Evolutionary conservation across 2,329 filamentous ascomycete genomes (phyloP).

Genomic region (Peltaster fructicola): DNA sequence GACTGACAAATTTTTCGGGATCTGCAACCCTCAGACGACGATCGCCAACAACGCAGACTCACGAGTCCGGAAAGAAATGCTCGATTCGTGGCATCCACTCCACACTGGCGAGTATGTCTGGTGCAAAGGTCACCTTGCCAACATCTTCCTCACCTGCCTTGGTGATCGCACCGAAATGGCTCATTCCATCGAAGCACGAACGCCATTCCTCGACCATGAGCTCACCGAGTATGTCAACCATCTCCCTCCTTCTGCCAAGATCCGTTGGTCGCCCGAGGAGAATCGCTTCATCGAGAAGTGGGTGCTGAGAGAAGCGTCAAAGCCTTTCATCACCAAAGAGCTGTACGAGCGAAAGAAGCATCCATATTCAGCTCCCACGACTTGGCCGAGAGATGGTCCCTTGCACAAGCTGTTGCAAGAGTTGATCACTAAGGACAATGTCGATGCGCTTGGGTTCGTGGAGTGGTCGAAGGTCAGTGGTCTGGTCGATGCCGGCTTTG

Average conservation of each 20-base stretch:
- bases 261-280: slow-evolving; percentile 14
- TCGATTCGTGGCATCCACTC: slow-evolving; percentile 23
- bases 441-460: slow-evolving; percentile 16
- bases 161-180: slow-evolving; percentile 31
- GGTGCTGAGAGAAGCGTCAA: slow-evolving; percentile 33
- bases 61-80: slow-evolving; percentile 14
- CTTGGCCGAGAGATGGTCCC: slow-evolving; percentile 25
- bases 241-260: slow-evolving; percentile 21
- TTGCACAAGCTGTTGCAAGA: slow-evolving; percentile 21
- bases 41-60: slow-evolving; percentile 19
- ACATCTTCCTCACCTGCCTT: slow-evolving; percentile 24
- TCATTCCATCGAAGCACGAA: slow-evolving; percentile 23
- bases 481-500: slow-evolving; percentile 24
- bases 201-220: slow-evolving; percentile 25
- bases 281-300: slow-evolving; percentile 29
- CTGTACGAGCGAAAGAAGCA: slow-evolving; percentile 33
- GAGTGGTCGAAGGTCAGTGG: slow-evolving; percentile 21
- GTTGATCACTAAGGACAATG: slow-evolving; percentile 15
- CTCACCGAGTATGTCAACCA: slow-evolving; percentile 23
- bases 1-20: slow-evolving; percentile 13
- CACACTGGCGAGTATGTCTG: slow-evolving; percentile 23
- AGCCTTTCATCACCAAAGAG: slow-evolving; percentile 35
- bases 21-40: slow-evolving; percentile 17
- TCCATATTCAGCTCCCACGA: slow-evolving; percentile 29
- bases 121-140: slow-evolving; percentile 20